Percentiles rank a stretch among this genome's conserved stretches.
Conservation (phyloP, 2,329 filamentous ascomycete species). For the Fusarium sulawesiense region DNA sequence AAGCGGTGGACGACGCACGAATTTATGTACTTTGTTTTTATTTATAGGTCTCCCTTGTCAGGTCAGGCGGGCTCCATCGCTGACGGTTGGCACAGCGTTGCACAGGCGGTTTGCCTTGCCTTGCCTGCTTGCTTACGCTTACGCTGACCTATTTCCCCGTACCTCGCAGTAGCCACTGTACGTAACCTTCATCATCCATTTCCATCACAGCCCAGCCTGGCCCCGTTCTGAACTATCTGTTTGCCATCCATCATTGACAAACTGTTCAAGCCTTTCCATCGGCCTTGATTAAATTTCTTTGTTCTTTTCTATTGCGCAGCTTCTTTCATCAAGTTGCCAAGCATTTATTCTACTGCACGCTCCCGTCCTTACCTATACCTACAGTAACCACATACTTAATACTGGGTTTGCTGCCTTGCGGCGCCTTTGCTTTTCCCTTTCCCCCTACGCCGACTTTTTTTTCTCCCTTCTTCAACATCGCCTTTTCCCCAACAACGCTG, state of each 20-base stretch:
- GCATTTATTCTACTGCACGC: constrained; percentile 22
- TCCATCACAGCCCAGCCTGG: constrained; percentile 27
- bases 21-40: not conserved
- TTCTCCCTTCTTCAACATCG: constrained; percentile 44
- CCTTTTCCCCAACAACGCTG: constrained; percentile 32
- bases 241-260: constrained; percentile 35
- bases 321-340: constrained; percentile 32
- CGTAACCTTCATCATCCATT: constrained; percentile 32
- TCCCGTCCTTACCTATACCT: constrained; percentile 26
- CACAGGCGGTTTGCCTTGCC: constrained; percentile 11
- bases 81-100: constrained; percentile 23
- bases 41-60: not conserved
- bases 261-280: constrained; percentile 20
- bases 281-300: constrained; percentile 28
- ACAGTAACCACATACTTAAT: constrained; percentile 19
- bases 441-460: constrained; percentile 43
- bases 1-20: accelerated
- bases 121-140: constrained; percentile 20
- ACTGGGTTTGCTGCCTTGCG: constrained; percentile 32
- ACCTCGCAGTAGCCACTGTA: not conserved
- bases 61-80: constrained; percentile 26
- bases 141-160: constrained; percentile 15
- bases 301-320: constrained; percentile 24
- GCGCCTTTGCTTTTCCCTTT: constrained; percentile 41
- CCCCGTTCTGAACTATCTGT: constrained; percentile 33